These are phyloP conservation scores for Blumeriella jaapii DNA, from an alignment of 2,329 filamentous ascomycete genomes.

Conservation along the genomic window DNA sequence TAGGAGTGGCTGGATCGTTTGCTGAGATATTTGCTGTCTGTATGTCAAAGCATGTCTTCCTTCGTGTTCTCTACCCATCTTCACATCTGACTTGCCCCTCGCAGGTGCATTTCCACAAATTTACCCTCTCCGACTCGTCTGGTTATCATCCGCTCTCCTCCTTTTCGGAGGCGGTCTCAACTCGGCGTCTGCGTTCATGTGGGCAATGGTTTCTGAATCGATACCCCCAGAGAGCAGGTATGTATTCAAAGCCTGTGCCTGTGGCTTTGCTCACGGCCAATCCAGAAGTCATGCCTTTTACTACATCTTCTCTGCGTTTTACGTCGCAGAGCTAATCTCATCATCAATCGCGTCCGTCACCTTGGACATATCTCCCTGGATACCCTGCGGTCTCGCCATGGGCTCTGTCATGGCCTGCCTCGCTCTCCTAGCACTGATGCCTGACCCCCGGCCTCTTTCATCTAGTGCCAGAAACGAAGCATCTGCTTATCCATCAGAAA, in stretches of 20 bases:
- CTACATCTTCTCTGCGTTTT: slow-evolving; percentile 26
- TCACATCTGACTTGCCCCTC: too few relatives aligned
- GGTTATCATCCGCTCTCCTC: slow-evolving; percentile 23
- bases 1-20: slow-evolving; percentile 19
- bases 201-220: slow-evolving; percentile 24
- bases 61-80: neutral
- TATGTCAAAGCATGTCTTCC: slow-evolving; percentile 15
- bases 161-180: slow-evolving; percentile 25
- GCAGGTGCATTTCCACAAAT: slow-evolving; percentile 23
- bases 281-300: slow-evolving; percentile 24
- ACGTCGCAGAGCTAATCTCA: slow-evolving; percentile 23
- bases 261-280: neutral
- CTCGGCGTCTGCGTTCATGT: slow-evolving; percentile 24
- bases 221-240: slow-evolving; percentile 21
- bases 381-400: slow-evolving; percentile 21
- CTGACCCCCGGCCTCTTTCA: slow-evolving; percentile 6
- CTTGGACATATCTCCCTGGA: slow-evolving; percentile 25
- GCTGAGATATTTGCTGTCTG: slow-evolving; percentile 23
- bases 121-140: slow-evolving; percentile 21
- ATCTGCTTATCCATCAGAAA: neutral
- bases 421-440: slow-evolving; percentile 17
- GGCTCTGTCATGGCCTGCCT: slow-evolving; percentile 16
- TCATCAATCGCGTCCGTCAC: slow-evolving; percentile 23
- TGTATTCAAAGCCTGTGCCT: neutral
- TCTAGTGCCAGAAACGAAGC: neutral